Evolutionary conservation across 495 filamentous ascomycete species (phyloP).

Genomic region (Trichoderma parareesei): DNA sequence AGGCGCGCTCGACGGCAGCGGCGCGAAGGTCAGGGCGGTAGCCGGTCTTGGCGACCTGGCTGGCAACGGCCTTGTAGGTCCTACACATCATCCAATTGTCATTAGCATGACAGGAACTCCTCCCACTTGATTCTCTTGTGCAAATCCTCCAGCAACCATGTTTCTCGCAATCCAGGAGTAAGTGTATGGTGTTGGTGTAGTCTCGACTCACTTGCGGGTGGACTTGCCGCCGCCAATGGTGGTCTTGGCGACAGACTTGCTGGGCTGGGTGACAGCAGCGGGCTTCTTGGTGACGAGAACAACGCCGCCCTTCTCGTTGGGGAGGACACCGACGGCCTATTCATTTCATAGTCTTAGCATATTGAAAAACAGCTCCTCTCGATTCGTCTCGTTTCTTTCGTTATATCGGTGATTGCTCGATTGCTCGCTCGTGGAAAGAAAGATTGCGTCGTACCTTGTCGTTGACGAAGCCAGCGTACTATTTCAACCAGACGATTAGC

Average conservation of each 20-base stretch:
- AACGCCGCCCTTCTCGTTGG: conserved; percentile 60
- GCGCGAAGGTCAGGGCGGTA: conserved; percentile 84
- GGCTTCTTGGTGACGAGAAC: conserved; percentile 77
- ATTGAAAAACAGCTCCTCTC: neutral
- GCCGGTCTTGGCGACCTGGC: conserved; percentile 65
- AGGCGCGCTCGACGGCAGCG: conserved; percentile 80
- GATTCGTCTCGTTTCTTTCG: neutral
- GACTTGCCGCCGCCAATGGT: conserved; percentile 61
- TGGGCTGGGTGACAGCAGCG: conserved; percentile 60
- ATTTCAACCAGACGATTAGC: conserved; percentile 25
- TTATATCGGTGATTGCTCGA: neutral
- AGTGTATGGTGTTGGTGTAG: neutral
- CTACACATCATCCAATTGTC: conserved; percentile 37
- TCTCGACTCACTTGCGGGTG: conserved; percentile 64
- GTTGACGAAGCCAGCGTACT: conserved; percentile 88
- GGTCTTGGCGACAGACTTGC: conserved; percentile 51
- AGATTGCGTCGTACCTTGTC: conserved; percentile 63
- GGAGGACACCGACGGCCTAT: conserved; percentile 73
- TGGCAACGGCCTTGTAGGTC: conserved; percentile 80
- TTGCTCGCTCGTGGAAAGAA: neutral
- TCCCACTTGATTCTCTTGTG: neutral
- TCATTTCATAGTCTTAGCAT: conserved; percentile 19
- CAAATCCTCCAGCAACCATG: too few relatives aligned
- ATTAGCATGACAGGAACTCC: neutral
- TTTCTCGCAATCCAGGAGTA: too few relatives aligned